Evolutionary conservation across 176 grass and related monocot species (phyloP).

Genomic region (Oryza coarctata): DNA sequence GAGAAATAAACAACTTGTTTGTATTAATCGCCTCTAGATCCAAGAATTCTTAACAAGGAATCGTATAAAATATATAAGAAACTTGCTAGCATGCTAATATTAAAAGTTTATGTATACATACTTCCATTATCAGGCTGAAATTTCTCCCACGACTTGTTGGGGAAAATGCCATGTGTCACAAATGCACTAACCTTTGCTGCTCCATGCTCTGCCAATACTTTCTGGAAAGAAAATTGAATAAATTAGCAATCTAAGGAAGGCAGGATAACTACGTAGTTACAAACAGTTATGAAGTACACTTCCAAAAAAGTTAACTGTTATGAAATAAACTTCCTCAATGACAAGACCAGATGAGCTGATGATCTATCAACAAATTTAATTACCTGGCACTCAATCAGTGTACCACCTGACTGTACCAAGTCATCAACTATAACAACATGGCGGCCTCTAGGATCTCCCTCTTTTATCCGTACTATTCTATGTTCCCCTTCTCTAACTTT

Average conservation of each 20-base stretch:
- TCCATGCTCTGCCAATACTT: slow-evolving; percentile 87
- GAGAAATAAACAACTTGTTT: slow-evolving; percentile 24
- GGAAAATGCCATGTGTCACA: slow-evolving; percentile 90
- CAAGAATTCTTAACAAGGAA: background rate
- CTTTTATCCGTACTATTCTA: slow-evolving; percentile 90
- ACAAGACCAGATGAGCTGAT: slow-evolving; percentile 12
- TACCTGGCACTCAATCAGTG: slow-evolving; percentile 97
- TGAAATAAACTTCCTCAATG: background rate
- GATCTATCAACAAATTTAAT: slow-evolving; percentile 7
- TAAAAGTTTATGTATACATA: slow-evolving; percentile 29
- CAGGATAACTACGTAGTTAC: slow-evolving; percentile 23
- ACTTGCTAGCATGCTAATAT: slow-evolving; percentile 27
- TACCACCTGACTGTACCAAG: slow-evolving; percentile 93
- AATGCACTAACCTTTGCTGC: slow-evolving; percentile 97
- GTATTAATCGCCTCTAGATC: slow-evolving; percentile 12
- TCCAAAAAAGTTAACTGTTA: background rate
- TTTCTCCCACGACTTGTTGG: slow-evolving; percentile 79
- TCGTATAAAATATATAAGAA: background rate
- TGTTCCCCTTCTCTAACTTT: slow-evolving; percentile 96
- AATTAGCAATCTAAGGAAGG: slow-evolving; percentile 20
- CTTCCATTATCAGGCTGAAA: slow-evolving; percentile 79
- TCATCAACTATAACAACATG: slow-evolving; percentile 97
- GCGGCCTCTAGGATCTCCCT: slow-evolving; percentile 74
- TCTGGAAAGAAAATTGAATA: slow-evolving; percentile 55
- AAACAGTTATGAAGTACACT: background rate